Evolutionary conservation across 495 filamentous ascomycete species (phyloP).

Genomic region (Staphylotrichum tortipilum): DNA sequence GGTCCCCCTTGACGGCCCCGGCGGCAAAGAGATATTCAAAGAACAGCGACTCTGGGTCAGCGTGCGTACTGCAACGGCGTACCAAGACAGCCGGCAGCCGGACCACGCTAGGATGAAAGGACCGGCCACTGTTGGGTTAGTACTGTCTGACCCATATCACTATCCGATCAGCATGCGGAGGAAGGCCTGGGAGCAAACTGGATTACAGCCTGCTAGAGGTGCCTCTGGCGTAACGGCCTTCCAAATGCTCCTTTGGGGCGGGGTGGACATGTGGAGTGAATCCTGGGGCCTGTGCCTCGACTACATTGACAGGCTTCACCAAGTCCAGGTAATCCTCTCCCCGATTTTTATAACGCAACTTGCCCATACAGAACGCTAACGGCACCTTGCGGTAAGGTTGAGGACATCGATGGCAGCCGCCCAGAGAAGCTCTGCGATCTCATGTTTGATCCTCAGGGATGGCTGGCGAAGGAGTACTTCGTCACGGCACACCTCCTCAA

Average conservation of each 20-base stretch:
- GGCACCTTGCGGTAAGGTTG: neutral
- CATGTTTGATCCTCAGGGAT: neutral
- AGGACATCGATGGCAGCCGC: neutral
- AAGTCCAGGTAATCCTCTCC: neutral
- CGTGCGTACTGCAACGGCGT: neutral
- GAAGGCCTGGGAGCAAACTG: neutral
- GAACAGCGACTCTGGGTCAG: slow-evolving; percentile 2
- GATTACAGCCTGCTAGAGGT: neutral
- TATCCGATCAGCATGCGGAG: neutral
- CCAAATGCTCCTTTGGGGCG: neutral
- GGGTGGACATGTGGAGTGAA: neutral
- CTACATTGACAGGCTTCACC: neutral
- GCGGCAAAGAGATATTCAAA: neutral
- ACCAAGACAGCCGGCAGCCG: neutral
- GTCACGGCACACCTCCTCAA: neutral
- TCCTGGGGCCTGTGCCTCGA: neutral
- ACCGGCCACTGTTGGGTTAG: neutral
- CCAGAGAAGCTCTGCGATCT: neutral
- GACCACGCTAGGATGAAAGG: neutral
- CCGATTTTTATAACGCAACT: neutral
- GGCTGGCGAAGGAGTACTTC: neutral
- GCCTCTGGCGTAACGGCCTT: neutral
- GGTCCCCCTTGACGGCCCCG: neutral
- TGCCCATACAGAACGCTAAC: neutral
- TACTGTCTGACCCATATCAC: neutral